These are phyloP conservation scores for Withania somnifera DNA, from an alignment of 305 asterid species.

Conservation along the genomic window DNA sequence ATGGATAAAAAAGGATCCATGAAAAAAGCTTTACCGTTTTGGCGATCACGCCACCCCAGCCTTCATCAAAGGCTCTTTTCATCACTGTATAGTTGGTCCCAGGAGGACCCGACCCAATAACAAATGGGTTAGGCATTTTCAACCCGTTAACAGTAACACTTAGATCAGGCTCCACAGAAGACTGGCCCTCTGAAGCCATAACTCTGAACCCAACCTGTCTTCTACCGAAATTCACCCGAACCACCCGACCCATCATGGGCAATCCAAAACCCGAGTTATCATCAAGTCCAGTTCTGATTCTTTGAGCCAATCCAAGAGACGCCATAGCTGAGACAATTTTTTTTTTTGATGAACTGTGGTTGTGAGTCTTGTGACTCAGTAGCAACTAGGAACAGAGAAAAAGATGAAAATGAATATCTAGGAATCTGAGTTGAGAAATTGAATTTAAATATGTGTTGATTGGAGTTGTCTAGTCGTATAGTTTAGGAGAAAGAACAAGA, in stretches of 20 bases:
- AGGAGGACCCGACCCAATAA: constrained; percentile 96
- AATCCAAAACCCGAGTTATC: constrained; percentile 22
- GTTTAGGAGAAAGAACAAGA: background rate
- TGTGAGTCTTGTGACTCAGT: background rate
- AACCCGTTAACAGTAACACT: constrained; percentile 81
- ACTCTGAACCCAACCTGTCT: constrained; percentile 42
- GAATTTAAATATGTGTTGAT: background rate
- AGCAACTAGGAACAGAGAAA: background rate
- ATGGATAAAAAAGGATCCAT: background rate
- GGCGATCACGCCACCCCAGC: constrained; percentile 97
- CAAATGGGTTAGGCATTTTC: constrained; percentile 94
- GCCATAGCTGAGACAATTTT: constrained; percentile 34
- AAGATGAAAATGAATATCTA: constrained; percentile 38
- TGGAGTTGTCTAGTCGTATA: background rate
- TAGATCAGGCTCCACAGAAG: constrained; percentile 56
- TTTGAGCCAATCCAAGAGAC: constrained; percentile 31
- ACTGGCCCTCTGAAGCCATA: constrained; percentile 22
- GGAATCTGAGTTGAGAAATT: constrained; percentile 28
- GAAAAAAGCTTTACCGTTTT: constrained; percentile 51
- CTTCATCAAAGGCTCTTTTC: constrained; percentile 95
- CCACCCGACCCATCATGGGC: constrained; percentile 18
- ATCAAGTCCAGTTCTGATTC: constrained; percentile 13
- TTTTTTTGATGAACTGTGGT: background rate
- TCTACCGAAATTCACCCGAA: constrained; percentile 6
- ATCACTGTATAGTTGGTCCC: constrained; percentile 89